Evolutionary conservation across 2,329 filamentous ascomycete species (phyloP), one percentile per base, ranked within the genome.

Genomic region (Alternaria ethzedia): DNA sequence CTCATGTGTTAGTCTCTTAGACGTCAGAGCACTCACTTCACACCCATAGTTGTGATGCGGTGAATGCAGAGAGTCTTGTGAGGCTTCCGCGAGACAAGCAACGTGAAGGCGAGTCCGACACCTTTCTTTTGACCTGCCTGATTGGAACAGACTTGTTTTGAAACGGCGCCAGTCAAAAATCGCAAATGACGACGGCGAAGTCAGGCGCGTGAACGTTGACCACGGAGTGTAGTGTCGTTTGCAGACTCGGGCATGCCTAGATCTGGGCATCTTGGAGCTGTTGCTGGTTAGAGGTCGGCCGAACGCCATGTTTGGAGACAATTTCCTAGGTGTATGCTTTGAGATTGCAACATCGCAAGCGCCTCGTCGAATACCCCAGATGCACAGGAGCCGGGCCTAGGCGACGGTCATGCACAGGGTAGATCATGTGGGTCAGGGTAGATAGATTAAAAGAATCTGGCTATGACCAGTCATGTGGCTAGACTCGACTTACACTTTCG

Each of bases 381-480:
- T 63, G 63, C 57, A 64, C 52, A 26, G 43, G 55, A 54, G 44
- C 32, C 44, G 41, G 36, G 59, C 32, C 51, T 55, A 44, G 57
- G 59, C 61, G 60, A 64, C 45, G 59, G 55, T 59, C 58, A 61
- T 63, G 65, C 66, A 62, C 65, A 57, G 64, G 58, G 59, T 68
- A 69, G 67, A 73, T 73, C 70, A 72, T 66, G 60, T 36, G 69
- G 70, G 59, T 49, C 60, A 46, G 56, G 49, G 52, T 26, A 25
- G 47, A 68, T 73, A 72, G 57, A 74, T 74, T 70, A 68, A 70
- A 49, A 41, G 64, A 54, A 59, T 52, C 57, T 61, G 36, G 26
- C 46, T 49, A 51, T 45, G 59, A 47, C 73, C 73, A 76, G 70
- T 76, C 59, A 73, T 59, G 64, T 65, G 66, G 44, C 54, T 4